Percentiles rank a stretch among this genome's conserved stretches.
phyloP scores from a whole-genome alignment of 208 protist genomes.

The Crithidia bombi region DNA sequence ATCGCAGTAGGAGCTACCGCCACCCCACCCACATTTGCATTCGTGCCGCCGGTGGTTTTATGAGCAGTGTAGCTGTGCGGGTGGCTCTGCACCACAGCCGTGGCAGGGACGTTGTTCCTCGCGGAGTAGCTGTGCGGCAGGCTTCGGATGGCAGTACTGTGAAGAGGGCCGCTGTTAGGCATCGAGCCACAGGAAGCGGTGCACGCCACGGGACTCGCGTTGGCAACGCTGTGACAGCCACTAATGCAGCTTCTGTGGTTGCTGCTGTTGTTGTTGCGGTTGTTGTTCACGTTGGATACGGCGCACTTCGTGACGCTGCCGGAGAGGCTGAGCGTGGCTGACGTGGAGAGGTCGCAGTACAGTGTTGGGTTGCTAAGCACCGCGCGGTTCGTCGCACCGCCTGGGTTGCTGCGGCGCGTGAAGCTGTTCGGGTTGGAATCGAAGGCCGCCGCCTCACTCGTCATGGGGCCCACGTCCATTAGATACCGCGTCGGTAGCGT shows the following conservation, averaged over 20 bases:
- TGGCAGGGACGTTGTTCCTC: background rate
- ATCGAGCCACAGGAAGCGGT: too few relatives aligned
- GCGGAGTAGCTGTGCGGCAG: conserved; percentile 15
- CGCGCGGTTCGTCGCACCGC: background rate
- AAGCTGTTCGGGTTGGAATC: conserved; percentile 16
- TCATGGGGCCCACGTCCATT: background rate
- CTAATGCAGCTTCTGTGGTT: too few relatives aligned
- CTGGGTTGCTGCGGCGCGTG: conserved; percentile 3
- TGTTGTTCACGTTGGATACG: background rate
- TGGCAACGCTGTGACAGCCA: too few relatives aligned
- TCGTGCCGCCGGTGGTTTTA: background rate
- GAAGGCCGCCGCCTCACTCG: conserved; percentile 16
- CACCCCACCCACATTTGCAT: background rate
- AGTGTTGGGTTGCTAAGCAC: background rate
- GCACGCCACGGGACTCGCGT: too few relatives aligned
- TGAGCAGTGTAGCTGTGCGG: conserved; percentile 18
- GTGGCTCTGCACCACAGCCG: background rate
- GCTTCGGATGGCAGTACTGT: background rate
- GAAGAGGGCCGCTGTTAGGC: background rate
- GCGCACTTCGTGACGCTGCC: background rate
- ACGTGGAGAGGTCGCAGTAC: background rate
- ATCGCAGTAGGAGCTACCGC: background rate
- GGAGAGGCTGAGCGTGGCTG: background rate
- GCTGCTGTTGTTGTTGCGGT: background rate
- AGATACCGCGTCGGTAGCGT: conserved; percentile 9